Evolutionary conservation across 106 monocot species (phyloP).

Genomic region (Cymbidium sinense): DNA sequence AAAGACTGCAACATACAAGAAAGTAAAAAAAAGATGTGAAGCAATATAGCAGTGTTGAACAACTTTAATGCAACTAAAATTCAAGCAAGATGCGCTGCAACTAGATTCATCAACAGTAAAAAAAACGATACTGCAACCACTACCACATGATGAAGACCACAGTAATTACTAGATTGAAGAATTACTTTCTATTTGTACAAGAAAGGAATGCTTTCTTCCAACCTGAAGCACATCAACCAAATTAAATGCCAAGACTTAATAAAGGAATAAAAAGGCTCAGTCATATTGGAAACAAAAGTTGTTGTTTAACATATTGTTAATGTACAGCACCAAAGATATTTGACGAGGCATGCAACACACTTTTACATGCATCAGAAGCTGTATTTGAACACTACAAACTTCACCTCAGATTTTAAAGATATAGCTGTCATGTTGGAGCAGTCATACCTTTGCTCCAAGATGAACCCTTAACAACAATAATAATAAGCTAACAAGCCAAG

Average conservation of each 20-base stretch:
- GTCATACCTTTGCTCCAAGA: too few relatives aligned
- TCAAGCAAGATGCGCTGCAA: not conserved
- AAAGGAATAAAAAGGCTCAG: not conserved
- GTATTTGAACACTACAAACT: too few relatives aligned
- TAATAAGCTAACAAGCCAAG: too few relatives aligned
- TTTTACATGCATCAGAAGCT: too few relatives aligned
- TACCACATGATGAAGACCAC: not conserved
- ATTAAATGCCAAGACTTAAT: not conserved
- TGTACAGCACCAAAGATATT: too few relatives aligned
- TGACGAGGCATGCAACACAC: too few relatives aligned
- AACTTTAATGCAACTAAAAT: not conserved
- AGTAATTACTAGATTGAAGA: not conserved
- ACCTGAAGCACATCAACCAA: not conserved
- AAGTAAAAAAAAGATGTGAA: not conserved
- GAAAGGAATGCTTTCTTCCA: not conserved
- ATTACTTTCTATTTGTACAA: not conserved
- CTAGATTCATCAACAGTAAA: not conserved
- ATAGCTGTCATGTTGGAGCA: too few relatives aligned
- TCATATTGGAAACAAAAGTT: not conserved
- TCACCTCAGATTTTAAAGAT: too few relatives aligned
- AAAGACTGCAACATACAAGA: conserved; percentile 47
- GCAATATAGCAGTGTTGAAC: not conserved
- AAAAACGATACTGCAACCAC: not conserved
- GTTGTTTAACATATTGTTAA: not conserved
- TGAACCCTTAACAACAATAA: too few relatives aligned